Percentiles rank a stretch among this genome's conserved stretches.
These are phyloP conservation scores for Schizochytrium sp. DNA, from an alignment of 108 stramenopile species.

Conservation along the genomic window DNA sequence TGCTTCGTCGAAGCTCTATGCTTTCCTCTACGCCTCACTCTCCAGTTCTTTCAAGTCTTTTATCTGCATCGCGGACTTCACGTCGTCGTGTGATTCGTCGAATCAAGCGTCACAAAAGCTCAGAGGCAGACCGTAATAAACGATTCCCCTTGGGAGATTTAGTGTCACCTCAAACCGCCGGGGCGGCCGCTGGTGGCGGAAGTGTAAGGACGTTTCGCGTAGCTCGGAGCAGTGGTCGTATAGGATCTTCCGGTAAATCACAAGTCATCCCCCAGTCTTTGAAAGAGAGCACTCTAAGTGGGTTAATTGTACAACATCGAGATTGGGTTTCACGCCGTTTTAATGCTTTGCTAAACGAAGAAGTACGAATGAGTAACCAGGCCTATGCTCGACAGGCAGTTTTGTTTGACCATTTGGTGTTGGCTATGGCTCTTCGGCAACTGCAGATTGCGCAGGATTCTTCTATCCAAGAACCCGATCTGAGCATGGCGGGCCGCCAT, in stretches of 20 bases:
- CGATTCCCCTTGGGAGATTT: background rate
- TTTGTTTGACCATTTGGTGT: conserved; percentile 24
- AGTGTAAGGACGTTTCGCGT: conserved; percentile 13
- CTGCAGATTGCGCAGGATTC: background rate
- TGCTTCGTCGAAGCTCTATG: background rate
- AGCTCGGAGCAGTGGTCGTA: background rate
- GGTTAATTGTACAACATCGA: conserved; percentile 17
- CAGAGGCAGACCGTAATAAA: background rate
- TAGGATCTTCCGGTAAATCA: too few relatives aligned
- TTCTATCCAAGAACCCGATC: background rate
- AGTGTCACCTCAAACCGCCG: background rate
- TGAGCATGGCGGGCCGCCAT: background rate
- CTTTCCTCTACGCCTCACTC: conserved; percentile 32
- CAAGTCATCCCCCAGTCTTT: background rate
- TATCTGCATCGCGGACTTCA: background rate
- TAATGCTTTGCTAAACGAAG: conserved; percentile 30
- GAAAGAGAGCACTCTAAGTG: conserved; percentile 30
- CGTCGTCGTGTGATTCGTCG: background rate
- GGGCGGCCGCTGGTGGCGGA: background rate
- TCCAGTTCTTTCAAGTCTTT: background rate
- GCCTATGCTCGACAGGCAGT: conserved; percentile 17
- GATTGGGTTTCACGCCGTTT: conserved; percentile 36
- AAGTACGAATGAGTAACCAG: conserved; percentile 33
- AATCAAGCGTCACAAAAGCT: conserved; percentile 35
- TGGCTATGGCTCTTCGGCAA: conserved; percentile 29